Evolutionary conservation across 495 filamentous ascomycete species (phyloP).

Genomic region (Xylona heveae): DNA sequence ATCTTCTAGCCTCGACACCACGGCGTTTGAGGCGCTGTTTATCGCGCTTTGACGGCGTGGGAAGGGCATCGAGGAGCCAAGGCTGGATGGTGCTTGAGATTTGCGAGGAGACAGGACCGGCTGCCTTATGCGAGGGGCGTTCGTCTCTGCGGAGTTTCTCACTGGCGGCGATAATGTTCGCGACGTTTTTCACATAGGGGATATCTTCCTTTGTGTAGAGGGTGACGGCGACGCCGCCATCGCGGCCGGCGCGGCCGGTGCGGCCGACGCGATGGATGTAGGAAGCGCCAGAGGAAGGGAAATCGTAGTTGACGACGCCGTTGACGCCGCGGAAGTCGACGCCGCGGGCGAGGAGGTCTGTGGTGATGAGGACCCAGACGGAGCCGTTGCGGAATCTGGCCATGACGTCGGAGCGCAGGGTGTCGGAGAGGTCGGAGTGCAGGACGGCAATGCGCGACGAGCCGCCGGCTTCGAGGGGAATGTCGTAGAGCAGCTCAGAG

Average conservation of each 20-base stretch:
- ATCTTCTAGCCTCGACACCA: constrained; percentile 58
- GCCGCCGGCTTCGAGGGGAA: constrained; percentile 70
- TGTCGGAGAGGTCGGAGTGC: constrained; percentile 67
- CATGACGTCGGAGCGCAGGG: constrained; percentile 58
- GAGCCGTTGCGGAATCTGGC: constrained; percentile 76
- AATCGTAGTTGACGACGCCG: constrained; percentile 91
- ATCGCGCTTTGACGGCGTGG: constrained; percentile 58
- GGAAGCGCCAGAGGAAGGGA: constrained; percentile 65
- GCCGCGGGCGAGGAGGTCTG: constrained; percentile 74
- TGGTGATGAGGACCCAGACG: constrained; percentile 90
- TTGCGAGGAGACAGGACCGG: constrained; percentile 8
- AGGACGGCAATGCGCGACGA: constrained; percentile 73
- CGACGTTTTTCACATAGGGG: constrained; percentile 71
- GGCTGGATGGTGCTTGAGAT: constrained; percentile 23
- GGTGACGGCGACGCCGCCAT: constrained; percentile 80
- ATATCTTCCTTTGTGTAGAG: constrained; percentile 92
- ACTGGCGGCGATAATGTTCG: constrained; percentile 71
- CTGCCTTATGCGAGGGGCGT: constrained; percentile 9
- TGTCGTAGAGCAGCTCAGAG: constrained; percentile 83
- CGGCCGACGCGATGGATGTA: constrained; percentile 90
- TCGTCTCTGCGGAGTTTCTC: constrained; percentile 32
- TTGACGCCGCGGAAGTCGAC: constrained; percentile 87
- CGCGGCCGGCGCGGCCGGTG: constrained; percentile 71
- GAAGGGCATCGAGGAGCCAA: constrained; percentile 80
- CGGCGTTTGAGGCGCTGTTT: constrained; percentile 62